phyloP scores from a whole-genome alignment of 1,284 basidiomycete genomes.

The Leccinum subrobustum region DNA sequence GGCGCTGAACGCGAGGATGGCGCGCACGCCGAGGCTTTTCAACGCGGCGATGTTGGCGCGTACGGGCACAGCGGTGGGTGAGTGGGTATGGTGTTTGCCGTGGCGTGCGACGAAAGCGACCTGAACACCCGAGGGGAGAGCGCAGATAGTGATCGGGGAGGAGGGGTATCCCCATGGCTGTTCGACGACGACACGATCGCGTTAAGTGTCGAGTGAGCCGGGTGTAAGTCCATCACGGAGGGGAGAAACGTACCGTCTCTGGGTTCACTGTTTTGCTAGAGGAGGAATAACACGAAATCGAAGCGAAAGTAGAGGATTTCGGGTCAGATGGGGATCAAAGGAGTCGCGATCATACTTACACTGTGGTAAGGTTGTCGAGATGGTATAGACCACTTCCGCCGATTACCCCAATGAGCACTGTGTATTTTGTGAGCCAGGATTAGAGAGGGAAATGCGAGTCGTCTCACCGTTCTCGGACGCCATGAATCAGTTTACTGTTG shows the following conservation, averaged over 20 bases:
- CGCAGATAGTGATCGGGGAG: constrained; percentile 86
- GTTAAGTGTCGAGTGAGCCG: background rate
- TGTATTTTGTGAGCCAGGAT: background rate
- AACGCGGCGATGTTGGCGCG: constrained; percentile 96
- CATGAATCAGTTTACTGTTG: constrained; percentile 10
- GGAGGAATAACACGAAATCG: background rate
- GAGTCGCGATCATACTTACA: constrained; percentile 48
- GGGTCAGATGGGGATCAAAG: background rate
- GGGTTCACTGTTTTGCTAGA: constrained; percentile 67
- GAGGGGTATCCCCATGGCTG: constrained; percentile 95
- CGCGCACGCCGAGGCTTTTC: constrained; percentile 88
- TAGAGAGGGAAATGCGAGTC: background rate
- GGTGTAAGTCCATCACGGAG: background rate
- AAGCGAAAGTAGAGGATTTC: background rate
- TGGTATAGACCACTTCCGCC: constrained; percentile 88
- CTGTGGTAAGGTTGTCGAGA: constrained; percentile 81
- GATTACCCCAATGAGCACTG: constrained; percentile 81
- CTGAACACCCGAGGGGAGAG: constrained; percentile 73
- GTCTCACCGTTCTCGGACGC: constrained; percentile 23
- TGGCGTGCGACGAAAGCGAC: constrained; percentile 95
- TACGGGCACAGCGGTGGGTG: constrained; percentile 77
- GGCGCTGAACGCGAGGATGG: constrained; percentile 92
- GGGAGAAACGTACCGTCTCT: constrained; percentile 52
- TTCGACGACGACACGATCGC: background rate
- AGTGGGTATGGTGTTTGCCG: constrained; percentile 72